A percentile compares a stretch with the other conserved stretches of the same genome.
Evolutionary conservation across 2,329 filamentous ascomycete genomes (phyloP).

Genomic region (Dactylellina parvicollis): DNA sequence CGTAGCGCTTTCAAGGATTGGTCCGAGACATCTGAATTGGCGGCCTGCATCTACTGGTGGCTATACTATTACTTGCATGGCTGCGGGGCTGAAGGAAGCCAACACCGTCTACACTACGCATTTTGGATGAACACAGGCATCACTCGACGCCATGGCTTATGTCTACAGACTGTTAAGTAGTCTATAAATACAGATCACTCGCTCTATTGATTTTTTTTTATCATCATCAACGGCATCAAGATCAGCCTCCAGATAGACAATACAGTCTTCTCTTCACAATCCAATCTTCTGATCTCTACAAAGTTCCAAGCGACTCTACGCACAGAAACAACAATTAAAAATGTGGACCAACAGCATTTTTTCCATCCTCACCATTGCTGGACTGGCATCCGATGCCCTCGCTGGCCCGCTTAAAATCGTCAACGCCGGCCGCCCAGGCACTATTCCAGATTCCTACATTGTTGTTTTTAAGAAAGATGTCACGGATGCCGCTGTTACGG

Average conservation of each 20-base stretch:
- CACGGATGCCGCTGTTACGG: slow-evolving; percentile 14
- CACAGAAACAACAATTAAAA: slow-evolving; percentile 4
- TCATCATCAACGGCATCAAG: background rate
- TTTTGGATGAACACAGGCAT: too few relatives aligned
- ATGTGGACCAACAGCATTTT: slow-evolving; percentile 23
- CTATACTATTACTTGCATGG: background rate
- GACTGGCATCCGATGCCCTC: slow-evolving; percentile 19
- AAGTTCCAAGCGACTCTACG: background rate
- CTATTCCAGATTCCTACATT: slow-evolving; percentile 54
- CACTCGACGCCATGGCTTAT: too few relatives aligned
- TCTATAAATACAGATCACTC: slow-evolving; percentile 2
- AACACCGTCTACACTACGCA: too few relatives aligned
- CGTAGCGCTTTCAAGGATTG: too few relatives aligned
- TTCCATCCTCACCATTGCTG: slow-evolving; percentile 17
- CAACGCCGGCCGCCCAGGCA: slow-evolving; percentile 16
- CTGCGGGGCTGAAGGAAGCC: too few relatives aligned
- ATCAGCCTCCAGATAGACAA: slow-evolving; percentile 11
- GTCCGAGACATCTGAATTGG: slow-evolving; percentile 2
- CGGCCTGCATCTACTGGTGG: too few relatives aligned
- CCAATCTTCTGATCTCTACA: slow-evolving; percentile 1
- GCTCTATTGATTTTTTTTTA: background rate
- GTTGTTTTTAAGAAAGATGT: slow-evolving; percentile 50
- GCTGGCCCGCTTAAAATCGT: slow-evolving; percentile 10
- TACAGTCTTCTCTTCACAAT: slow-evolving; percentile 20
- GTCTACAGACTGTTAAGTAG: background rate